Evolutionary conservation across 2,329 filamentous ascomycete species (phyloP).

Genomic region (Venturia oleaginea): DNA sequence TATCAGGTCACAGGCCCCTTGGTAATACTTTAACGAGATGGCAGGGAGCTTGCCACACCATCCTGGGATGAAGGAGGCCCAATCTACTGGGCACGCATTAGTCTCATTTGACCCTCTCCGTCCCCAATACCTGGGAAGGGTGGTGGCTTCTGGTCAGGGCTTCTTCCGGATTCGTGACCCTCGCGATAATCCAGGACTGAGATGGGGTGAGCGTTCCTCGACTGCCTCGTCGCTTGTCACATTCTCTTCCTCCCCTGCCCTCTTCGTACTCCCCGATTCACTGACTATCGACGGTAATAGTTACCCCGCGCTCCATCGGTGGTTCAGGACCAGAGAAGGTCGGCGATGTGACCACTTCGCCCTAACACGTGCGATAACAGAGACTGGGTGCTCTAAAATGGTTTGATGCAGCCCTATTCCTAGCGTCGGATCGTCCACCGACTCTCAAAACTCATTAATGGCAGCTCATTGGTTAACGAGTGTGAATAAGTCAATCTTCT

Average conservation of each 20-base stretch:
- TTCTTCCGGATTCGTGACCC: background rate
- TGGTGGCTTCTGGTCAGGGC: background rate
- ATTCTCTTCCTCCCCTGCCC: background rate
- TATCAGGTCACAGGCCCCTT: background rate
- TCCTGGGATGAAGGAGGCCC: background rate
- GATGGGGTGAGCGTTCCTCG: background rate
- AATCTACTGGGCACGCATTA: background rate
- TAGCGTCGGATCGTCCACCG: background rate
- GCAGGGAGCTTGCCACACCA: background rate
- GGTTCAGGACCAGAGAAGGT: background rate
- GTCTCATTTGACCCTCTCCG: background rate
- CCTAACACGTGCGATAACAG: background rate
- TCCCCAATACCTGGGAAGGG: constrained; percentile 1
- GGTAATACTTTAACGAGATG: background rate
- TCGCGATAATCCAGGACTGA: background rate
- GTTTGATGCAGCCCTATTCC: background rate
- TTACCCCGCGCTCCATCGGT: background rate
- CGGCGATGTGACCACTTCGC: background rate
- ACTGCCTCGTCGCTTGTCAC: background rate
- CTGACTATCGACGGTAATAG: background rate
- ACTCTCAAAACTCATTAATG: background rate
- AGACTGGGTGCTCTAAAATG: background rate
- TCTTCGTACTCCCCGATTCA: constrained; percentile 2
- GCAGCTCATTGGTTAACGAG: background rate
- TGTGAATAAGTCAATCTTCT: background rate